These are phyloP conservation scores for Solanum hybrid DNA, from an alignment of 305 asterid genomes.

Conservation along the genomic window DNA sequence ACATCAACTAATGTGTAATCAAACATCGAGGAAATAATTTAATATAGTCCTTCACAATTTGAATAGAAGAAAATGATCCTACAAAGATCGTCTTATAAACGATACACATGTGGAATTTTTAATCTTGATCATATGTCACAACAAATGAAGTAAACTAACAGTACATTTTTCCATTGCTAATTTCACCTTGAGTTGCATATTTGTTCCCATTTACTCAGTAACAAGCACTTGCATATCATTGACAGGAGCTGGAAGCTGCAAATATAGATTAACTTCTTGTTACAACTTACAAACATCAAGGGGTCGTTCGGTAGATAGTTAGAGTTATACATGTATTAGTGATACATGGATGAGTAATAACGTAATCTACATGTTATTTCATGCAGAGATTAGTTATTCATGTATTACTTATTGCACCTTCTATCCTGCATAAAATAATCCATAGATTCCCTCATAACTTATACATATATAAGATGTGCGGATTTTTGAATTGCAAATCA, in stretches of 20 bases:
- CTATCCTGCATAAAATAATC: too few species aligned
- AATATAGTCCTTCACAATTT: background rate
- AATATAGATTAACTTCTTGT: background rate
- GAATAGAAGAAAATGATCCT: background rate
- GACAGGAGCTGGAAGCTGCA: background rate
- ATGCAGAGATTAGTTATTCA: background rate
- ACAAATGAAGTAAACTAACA: background rate
- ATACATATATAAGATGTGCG: too few species aligned
- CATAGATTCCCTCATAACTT: too few species aligned
- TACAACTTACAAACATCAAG: background rate
- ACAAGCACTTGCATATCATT: background rate
- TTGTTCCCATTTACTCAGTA: background rate
- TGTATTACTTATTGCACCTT: background rate
- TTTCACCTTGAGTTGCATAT: background rate
- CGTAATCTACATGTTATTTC: too few species aligned
- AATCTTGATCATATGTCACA: background rate
- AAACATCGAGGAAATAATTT: background rate
- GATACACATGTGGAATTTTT: background rate
- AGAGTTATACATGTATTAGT: background rate
- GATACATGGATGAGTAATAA: background rate
- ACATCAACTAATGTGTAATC: background rate
- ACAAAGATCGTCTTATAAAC: background rate
- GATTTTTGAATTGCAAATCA: too few species aligned
- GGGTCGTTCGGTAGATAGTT: background rate
- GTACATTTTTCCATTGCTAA: background rate